A percentile compares a stretch with the other conserved stretches of the same genome.
phyloP scores from a whole-genome alignment of 768 basidiomycete species.

The Mycena olivaceomarginata region DNA sequence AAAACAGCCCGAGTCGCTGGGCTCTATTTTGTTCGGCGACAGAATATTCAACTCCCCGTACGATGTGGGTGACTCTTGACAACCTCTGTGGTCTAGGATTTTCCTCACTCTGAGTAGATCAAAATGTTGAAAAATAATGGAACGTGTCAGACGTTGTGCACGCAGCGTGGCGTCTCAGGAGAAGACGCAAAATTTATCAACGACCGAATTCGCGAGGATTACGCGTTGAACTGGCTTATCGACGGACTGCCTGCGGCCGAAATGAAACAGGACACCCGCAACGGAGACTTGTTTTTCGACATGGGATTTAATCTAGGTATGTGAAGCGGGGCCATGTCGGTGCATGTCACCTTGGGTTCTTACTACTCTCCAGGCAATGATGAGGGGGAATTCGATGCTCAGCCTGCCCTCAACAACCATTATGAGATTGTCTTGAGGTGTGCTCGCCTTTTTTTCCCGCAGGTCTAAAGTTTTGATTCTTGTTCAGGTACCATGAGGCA shows the following conservation, averaged over 20 bases:
- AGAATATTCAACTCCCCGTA: constrained; percentile 95
- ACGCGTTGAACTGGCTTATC: constrained; percentile 95
- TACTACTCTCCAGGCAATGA: constrained; percentile 69
- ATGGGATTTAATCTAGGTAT: constrained; percentile 90
- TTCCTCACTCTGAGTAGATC: constrained; percentile 69
- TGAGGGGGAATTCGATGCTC: constrained; percentile 72
- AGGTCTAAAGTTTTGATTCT: constrained; percentile 26
- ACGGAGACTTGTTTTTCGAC: constrained; percentile 92
- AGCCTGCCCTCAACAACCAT: constrained; percentile 92
- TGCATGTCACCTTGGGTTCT: not conserved
- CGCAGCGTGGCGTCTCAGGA: constrained; percentile 68
- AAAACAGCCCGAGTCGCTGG: constrained; percentile 89
- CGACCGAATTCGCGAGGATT: constrained; percentile 92
- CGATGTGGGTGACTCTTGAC: constrained; percentile 70
- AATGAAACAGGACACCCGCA: constrained; percentile 89
- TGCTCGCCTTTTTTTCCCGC: constrained; percentile 35
- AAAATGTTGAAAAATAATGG: constrained; percentile 86
- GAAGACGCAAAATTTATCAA: constrained; percentile 94
- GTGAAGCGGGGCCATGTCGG: not conserved
- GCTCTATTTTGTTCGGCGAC: constrained; percentile 97
- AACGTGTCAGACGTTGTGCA: constrained; percentile 88
- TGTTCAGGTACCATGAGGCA: constrained; percentile 85
- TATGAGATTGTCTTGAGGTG: constrained; percentile 91
- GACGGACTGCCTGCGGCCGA: constrained; percentile 97
- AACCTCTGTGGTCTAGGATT: not conserved